These are phyloP conservation scores for Coemansia sp. DNA, from an alignment of 192 early-diverging fungal species.

Conservation along the genomic window DNA sequence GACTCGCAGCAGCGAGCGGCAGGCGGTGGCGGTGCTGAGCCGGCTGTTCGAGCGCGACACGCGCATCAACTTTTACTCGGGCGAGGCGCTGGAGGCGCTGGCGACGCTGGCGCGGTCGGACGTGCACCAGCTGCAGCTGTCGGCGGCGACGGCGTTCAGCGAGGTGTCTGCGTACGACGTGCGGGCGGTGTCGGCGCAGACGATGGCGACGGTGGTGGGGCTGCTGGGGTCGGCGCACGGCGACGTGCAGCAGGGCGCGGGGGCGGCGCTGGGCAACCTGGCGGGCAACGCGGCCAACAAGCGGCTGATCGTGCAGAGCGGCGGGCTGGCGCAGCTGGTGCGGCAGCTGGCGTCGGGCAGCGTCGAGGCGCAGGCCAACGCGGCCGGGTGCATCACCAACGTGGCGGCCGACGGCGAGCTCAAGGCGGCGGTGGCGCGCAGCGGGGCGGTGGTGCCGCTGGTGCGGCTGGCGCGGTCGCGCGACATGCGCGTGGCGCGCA, in stretches of 20 bases:
- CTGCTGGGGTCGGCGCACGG: slow-evolving; percentile 72
- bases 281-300: slow-evolving; percentile 69
- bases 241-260: slow-evolving; percentile 77
- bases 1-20: slow-evolving; percentile 21
- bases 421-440: slow-evolving; percentile 77
- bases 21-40: slow-evolving; percentile 34
- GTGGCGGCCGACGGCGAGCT: slow-evolving; percentile 78
- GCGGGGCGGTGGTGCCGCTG: slow-evolving; percentile 72
- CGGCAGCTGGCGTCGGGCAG: slow-evolving; percentile 75
- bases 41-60: slow-evolving; percentile 45
- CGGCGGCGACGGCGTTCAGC: slow-evolving; percentile 83
- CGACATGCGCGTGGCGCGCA: slow-evolving; percentile 80
- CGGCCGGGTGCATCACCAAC: slow-evolving; percentile 91
- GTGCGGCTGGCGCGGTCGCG: slow-evolving; percentile 70
- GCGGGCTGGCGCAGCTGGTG: slow-evolving; percentile 73
- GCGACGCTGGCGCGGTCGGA: slow-evolving; percentile 82
- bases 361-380: slow-evolving; percentile 83
- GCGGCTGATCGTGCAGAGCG: slow-evolving; percentile 71
- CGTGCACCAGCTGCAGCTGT: slow-evolving; percentile 77
- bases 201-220: slow-evolving; percentile 70
- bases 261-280: slow-evolving; percentile 82
- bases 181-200: slow-evolving; percentile 62
- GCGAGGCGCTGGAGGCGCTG: slow-evolving; percentile 69
- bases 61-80: slow-evolving; percentile 66
- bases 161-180: slow-evolving; percentile 86